A percentile compares a stretch with the other conserved stretches of the same genome.
Evolutionary conservation across 306 rosid species (phyloP).

Genomic region (Vicia faba): DNA sequence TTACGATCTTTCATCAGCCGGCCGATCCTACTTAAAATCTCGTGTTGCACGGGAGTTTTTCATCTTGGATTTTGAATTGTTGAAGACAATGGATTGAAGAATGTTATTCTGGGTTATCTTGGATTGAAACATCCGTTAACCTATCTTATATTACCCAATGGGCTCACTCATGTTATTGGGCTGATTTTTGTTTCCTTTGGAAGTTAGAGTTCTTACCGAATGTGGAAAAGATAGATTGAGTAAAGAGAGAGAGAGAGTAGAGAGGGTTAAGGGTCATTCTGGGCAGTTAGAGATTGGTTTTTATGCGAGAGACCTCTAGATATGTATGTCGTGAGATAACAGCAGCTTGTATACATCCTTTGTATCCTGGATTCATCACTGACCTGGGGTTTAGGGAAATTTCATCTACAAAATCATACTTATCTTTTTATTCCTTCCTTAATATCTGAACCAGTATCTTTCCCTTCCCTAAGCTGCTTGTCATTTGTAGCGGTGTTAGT

Average conservation of each 20-base stretch:
- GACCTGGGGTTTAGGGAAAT: not conserved
- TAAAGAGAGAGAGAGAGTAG: too few species aligned
- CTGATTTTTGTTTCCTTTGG: not conserved
- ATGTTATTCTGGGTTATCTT: too few species aligned
- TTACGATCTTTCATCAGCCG: too few species aligned
- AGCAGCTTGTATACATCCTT: not conserved
- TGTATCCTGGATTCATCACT: not conserved
- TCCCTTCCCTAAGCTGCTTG: not conserved
- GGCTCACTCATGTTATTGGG: too few species aligned
- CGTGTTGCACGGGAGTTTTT: too few species aligned
- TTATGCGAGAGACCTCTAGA: not conserved
- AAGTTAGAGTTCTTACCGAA: not conserved
- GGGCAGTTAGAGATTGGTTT: not conserved
- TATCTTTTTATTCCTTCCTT: not conserved
- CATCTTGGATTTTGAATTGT: too few species aligned
- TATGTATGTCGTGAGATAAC: not conserved
- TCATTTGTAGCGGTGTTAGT: slow-evolving; percentile 13
- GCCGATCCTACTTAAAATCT: too few species aligned
- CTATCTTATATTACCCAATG: too few species aligned
- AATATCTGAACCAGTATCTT: not conserved
- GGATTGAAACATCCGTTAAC: too few species aligned
- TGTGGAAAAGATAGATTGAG: not conserved
- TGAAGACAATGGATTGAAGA: too few species aligned
- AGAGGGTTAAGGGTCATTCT: not conserved
- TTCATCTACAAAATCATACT: not conserved